These are phyloP conservation scores for Penicillium bialowiezense DNA, from an alignment of 495 filamentous ascomycete species.

Conservation along the genomic window DNA sequence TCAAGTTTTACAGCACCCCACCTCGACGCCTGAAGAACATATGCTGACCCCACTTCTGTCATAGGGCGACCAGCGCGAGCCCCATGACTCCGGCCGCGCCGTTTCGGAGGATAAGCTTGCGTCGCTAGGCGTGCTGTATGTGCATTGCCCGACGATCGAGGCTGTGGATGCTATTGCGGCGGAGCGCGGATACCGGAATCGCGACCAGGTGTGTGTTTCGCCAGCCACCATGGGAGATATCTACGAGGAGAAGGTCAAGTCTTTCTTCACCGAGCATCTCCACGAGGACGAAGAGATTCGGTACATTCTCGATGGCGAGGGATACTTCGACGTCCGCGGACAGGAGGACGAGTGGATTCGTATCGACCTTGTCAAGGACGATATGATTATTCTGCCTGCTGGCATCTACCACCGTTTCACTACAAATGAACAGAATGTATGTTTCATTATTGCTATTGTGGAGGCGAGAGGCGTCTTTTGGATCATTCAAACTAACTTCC, in stretches of 20 bases:
- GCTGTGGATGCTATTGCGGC: conserved; percentile 69
- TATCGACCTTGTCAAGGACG: conserved; percentile 68
- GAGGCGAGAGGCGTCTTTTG: no score
- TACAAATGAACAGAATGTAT: conserved; percentile 84
- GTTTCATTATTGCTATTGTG: conserved; percentile 33
- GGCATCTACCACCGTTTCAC: conserved; percentile 98
- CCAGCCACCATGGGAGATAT: conserved; percentile 79
- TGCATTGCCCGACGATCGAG: conserved; percentile 58
- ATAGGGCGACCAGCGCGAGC: conserved; percentile 87
- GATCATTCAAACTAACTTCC: no score
- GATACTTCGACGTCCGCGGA: conserved; percentile 90
- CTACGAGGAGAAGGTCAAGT: conserved; percentile 83
- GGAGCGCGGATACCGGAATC: conserved; percentile 85
- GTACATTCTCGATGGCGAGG: conserved; percentile 87
- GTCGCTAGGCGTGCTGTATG: conserved; percentile 76
- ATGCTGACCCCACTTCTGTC: conserved; percentile 13
- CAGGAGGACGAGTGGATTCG: conserved; percentile 76
- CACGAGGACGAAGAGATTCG: conserved; percentile 99
- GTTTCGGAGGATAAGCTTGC: conserved; percentile 61
- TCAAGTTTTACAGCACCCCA: conserved; percentile 7
- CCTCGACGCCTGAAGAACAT: background rate
- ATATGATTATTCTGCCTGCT: conserved; percentile 85
- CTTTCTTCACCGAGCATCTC: conserved; percentile 91
- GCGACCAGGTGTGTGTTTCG: conserved; percentile 88
- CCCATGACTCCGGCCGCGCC: conserved; percentile 77